Conservation (phyloP, 768 basidiomycete genomes). For the Tricholoma matsutake region DNA sequence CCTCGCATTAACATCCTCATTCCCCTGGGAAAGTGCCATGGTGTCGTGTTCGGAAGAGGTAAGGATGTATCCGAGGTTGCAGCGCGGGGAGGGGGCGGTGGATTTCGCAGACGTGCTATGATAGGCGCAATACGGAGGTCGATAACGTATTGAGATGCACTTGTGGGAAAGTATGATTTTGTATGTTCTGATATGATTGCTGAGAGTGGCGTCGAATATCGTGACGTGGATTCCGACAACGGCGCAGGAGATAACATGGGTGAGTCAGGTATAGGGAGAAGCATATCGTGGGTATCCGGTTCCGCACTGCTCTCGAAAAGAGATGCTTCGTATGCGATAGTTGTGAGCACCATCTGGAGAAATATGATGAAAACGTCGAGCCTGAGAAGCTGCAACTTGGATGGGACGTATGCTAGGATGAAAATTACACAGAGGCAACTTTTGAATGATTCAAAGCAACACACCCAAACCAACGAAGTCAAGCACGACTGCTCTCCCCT, state of each 20-base stretch:
- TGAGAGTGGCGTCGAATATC: conserved; percentile 19
- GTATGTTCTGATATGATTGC: conserved; percentile 18
- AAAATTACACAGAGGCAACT: conserved; percentile 1
- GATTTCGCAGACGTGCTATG: conserved; percentile 53
- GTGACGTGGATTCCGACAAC: conserved; percentile 23
- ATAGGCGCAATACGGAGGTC: conserved; percentile 59
- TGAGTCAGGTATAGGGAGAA: conserved; percentile 26
- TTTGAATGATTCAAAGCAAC: conserved; percentile 21
- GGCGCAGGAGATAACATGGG: conserved; percentile 23
- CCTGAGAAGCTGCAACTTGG: conserved; percentile 58
- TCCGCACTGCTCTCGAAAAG: conserved; percentile 36
- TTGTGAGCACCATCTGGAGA: conserved; percentile 64
- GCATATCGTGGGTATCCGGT: conserved; percentile 38
- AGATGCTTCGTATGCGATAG: conserved; percentile 65
- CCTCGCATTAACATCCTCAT: conserved; percentile 52
- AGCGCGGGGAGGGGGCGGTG: conserved; percentile 38
- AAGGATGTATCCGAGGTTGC: conserved; percentile 34
- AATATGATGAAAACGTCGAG: conserved; percentile 67
- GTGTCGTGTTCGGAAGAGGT: conserved; percentile 60
- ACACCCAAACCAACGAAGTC: conserved; percentile 79
- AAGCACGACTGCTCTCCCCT: conserved; percentile 64
- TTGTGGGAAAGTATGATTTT: conserved; percentile 22
- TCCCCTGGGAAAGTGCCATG: conserved; percentile 46
- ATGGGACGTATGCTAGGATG: conserved; percentile 52
- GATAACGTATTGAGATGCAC: conserved; percentile 48